Conservation (phyloP, 2,329 filamentous ascomycete genomes). For the Colletotrichum simmondsii region DNA sequence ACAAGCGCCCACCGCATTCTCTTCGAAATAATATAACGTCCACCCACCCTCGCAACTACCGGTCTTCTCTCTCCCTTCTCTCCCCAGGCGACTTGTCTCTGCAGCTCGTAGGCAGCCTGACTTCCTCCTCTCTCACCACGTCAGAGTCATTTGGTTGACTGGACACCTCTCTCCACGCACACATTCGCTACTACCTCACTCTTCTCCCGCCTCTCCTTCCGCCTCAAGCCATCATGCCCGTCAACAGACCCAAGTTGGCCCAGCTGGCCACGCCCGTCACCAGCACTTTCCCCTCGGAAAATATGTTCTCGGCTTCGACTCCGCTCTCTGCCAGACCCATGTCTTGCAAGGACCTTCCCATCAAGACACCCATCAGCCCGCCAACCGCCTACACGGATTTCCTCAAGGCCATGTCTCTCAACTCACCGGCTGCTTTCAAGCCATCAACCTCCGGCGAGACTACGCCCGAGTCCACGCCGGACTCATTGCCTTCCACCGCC, state of each 20-base stretch:
- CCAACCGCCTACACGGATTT: conserved; percentile 93
- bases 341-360: conserved; percentile 54
- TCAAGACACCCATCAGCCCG: conserved; percentile 93
- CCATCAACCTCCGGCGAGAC: conserved; percentile 60
- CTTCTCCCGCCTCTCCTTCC: conserved; percentile 22
- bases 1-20: conserved; percentile 45
- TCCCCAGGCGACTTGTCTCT: conserved; percentile 50
- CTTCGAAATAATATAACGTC: conserved; percentile 48
- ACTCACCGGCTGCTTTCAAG: conserved; percentile 72
- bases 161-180: conserved; percentile 37
- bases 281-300: conserved; percentile 69
- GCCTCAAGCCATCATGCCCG: conserved; percentile 56
- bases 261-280: conserved; percentile 72
- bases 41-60: conserved; percentile 48
- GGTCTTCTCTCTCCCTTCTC: conserved; percentile 39
- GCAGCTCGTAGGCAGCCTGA: conserved; percentile 47
- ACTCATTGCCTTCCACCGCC: conserved; percentile 52
- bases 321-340: conserved; percentile 66
- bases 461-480: conserved; percentile 54
- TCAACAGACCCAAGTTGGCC: conserved; percentile 68
- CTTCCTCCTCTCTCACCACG: conserved; percentile 42
- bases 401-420: conserved; percentile 82
- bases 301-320: conserved; percentile 71
- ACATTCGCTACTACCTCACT: conserved; percentile 32
- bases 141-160: conserved; percentile 61